Conservation (phyloP, 148 eudicot species). For the Pharnaceum exiguum region DNA sequence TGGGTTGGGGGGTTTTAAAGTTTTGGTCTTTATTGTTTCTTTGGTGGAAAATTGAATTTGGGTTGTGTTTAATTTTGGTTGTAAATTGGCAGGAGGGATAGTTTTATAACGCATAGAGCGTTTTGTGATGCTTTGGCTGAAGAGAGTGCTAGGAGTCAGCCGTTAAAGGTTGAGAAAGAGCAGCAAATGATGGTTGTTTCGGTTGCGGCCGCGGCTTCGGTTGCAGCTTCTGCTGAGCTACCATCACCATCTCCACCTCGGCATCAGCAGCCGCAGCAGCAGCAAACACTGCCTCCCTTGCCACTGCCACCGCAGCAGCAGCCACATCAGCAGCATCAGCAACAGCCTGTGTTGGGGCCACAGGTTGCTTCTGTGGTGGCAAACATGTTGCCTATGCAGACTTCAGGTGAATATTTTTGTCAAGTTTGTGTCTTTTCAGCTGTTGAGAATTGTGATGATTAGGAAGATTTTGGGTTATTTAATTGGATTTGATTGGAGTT, state of each 20-base stretch:
- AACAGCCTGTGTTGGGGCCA: conserved; percentile 15
- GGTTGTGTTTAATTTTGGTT: conserved; percentile 4
- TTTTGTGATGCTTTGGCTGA: conserved; percentile 82
- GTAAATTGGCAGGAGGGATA: conserved; percentile 61
- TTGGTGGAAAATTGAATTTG: background rate
- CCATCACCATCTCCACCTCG: conserved; percentile 22
- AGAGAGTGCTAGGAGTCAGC: conserved; percentile 52
- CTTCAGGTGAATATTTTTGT: conserved; percentile 44
- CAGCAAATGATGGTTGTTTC: conserved; percentile 29
- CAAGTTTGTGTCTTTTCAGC: conserved; percentile 8
- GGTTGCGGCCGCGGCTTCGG: conserved; percentile 22
- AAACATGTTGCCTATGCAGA: conserved; percentile 38
- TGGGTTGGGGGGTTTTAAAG: conserved; percentile 2
- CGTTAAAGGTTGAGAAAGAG: conserved; percentile 21
- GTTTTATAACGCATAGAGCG: conserved; percentile 84
- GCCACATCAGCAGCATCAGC: background rate
- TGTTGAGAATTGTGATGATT: conserved; percentile 19
- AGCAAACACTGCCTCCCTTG: conserved; percentile 6
- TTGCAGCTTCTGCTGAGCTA: conserved; percentile 33
- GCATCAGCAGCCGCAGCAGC: background rate
- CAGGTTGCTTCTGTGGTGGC: conserved; percentile 31
- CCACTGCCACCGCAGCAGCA: conserved; percentile 18
- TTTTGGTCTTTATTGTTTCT: background rate
- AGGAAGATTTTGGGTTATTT: background rate
- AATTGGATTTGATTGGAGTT: background rate